Evolutionary conservation across 805 yeast species (phyloP).

Genomic region (Cyberlindnera euphorbiiphila): DNA sequence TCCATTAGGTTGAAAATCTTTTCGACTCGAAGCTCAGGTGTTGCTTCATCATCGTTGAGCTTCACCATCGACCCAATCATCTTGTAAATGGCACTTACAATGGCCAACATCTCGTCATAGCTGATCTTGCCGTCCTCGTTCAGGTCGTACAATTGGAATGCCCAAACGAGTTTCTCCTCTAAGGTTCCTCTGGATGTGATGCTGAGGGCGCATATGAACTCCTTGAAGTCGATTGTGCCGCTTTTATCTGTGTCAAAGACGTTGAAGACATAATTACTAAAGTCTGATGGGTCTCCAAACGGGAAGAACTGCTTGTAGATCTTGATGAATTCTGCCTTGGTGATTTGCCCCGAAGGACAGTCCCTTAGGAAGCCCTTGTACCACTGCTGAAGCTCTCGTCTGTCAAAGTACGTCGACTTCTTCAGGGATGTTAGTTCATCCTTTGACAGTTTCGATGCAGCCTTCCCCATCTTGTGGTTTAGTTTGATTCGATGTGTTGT

Average conservation of each 20-base stretch:
- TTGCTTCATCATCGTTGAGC: constrained; percentile 81
- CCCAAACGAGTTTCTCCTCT: constrained; percentile 86
- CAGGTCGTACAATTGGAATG: constrained; percentile 82
- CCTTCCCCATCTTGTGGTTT: constrained; percentile 95
- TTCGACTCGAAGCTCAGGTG: constrained; percentile 83
- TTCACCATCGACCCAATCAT: constrained; percentile 96
- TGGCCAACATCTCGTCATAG: constrained; percentile 73
- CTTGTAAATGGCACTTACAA: constrained; percentile 80
- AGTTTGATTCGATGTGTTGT: no score
- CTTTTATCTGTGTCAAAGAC: constrained; percentile 81
- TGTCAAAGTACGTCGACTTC: constrained; percentile 85
- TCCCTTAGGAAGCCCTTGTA: constrained; percentile 93
- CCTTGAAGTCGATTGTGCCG: constrained; percentile 86
- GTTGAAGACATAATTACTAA: constrained; percentile 81
- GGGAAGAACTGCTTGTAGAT: constrained; percentile 97
- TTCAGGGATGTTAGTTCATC: constrained; percentile 83
- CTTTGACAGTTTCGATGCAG: constrained; percentile 86
- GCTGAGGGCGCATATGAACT: constrained; percentile 83
- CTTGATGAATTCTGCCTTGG: constrained; percentile 82
- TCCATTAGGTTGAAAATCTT: constrained; percentile 76
- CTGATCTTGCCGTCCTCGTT: constrained; percentile 73
- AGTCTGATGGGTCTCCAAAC: constrained; percentile 93
- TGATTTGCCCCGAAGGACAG: constrained; percentile 86
- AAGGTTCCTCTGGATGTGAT: constrained; percentile 81
- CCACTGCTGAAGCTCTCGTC: constrained; percentile 96